Base-by-base conservation (phyloP, 768 basidiomycete species). In the Tylopilus sp. region DNA sequence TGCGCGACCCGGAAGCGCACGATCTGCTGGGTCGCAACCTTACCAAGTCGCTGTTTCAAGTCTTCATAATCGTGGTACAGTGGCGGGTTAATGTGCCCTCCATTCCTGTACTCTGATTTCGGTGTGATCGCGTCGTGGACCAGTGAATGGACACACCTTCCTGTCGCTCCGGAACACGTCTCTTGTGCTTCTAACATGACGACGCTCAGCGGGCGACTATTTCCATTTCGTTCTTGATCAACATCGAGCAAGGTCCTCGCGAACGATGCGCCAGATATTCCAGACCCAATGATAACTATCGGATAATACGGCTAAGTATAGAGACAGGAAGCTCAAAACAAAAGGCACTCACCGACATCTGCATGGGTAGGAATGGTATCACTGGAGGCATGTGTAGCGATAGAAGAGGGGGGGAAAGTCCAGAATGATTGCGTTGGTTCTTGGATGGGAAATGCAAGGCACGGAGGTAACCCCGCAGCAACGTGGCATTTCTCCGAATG, bases 121-220 rank as follows among this genome's bases (percentile, higher is more conserved):
- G 53, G 36, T 26, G 41, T 31, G 25, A 19, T 41, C 17, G 16
- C 16, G 28, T 17, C 22, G n/a, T 4, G 26, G n/a, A 41, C 40
- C 17, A 24, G 14, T 12, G 21, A 38, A 48, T 21, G 30, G 25
- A 63, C 75, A 19, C 56, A 76, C 78, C 78, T 74, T 38, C 75
- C 80, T 0, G 80, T 80, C 10, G 80, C 80, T 0, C 80, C 80
- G 3, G 77, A 78, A 59, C 80, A 81, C 4, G 74, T 63, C 21
- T 84, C 82, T 26, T 85, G 68, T 17, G 85, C 86, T 62, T 87
- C 86, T 25, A 87, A 64, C 55, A 86, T 75, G 42, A 84, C 76
- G 5, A 87, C 66, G 25, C 63, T 62, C 53, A 71, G 33, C 2
- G 57, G 64, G 19, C 48, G 24, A 16, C 52, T 57, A 53, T 49